These are phyloP conservation scores for Cryomyces antarcticus DNA, from an alignment of 495 filamentous ascomycete species.

Conservation along the genomic window DNA sequence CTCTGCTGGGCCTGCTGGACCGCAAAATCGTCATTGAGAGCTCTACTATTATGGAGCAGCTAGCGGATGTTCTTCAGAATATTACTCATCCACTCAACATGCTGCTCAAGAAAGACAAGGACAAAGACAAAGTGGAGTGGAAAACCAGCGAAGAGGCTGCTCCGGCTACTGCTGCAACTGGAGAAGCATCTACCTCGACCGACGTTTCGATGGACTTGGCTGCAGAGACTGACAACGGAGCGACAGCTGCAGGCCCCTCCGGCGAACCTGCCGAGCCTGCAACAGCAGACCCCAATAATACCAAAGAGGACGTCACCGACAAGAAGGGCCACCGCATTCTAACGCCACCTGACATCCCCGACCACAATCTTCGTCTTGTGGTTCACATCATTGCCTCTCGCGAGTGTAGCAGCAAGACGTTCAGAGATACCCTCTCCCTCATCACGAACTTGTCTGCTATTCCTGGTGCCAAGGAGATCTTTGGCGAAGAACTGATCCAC, in stretches of 20 bases:
- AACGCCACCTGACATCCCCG: conserved; percentile 70
- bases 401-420: conserved; percentile 91
- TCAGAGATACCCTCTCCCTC: conserved; percentile 85
- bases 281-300: conserved; percentile 15
- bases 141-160: conserved; percentile 22
- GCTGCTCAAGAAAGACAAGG: conserved; percentile 69
- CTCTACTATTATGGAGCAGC: conserved; percentile 79
- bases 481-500: conserved; percentile 71
- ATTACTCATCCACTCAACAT: conserved; percentile 74
- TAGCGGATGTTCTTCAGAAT: conserved; percentile 67
- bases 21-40: conserved; percentile 88
- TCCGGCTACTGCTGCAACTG: background rate
- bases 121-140: conserved; percentile 39
- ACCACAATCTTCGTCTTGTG: conserved; percentile 74
- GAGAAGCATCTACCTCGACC: background rate
- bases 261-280: conserved; percentile 10
- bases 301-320: conserved; percentile 10
- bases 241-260: conserved; percentile 6
- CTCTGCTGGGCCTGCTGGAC: conserved; percentile 69
- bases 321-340: conserved; percentile 52
- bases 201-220: conserved; percentile 8
- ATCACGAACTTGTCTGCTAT: conserved; percentile 95
- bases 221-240: conserved; percentile 2
- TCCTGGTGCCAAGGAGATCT: conserved; percentile 71
- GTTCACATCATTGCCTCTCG: conserved; percentile 89